Conservation (phyloP, 2,329 filamentous ascomycete species). For the Hymenoscyphus fructigenus region DNA sequence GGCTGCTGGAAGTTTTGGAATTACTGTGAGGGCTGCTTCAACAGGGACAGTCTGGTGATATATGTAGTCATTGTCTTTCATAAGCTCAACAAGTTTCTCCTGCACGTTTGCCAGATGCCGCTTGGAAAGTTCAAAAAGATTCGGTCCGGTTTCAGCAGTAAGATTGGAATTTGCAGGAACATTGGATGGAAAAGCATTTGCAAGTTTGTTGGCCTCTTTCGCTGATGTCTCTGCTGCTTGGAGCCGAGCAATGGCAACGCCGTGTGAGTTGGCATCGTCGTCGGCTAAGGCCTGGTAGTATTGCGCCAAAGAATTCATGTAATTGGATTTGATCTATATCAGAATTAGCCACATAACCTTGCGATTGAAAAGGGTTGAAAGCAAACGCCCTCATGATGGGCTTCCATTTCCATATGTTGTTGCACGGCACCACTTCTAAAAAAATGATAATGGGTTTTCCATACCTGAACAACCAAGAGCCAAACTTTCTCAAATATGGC, state of each 20-base stretch:
- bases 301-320: constrained; percentile 83
- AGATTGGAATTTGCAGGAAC: constrained; percentile 82
- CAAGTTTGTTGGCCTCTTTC: constrained; percentile 74
- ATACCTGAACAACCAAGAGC: constrained; percentile 76
- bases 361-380: neutral
- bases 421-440: neutral
- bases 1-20: constrained; percentile 88
- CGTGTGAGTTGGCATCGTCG: constrained; percentile 83
- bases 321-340: constrained; percentile 68
- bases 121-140: constrained; percentile 78
- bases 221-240: constrained; percentile 76
- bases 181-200: constrained; percentile 76
- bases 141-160: constrained; percentile 71
- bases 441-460: neutral
- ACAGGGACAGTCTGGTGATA: constrained; percentile 91
- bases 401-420: neutral
- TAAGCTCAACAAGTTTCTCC: constrained; percentile 72
- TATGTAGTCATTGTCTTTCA: constrained; percentile 97
- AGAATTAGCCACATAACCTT: constrained; percentile 18
- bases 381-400: neutral
- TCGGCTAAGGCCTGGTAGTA: constrained; percentile 93
- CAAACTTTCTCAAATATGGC: constrained; percentile 94
- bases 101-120: constrained; percentile 78
- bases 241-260: constrained; percentile 78
- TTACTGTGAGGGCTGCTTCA: constrained; percentile 76